phyloP scores from a whole-genome alignment of 352 stramenopile species.

The Phytophthora sp. region DNA sequence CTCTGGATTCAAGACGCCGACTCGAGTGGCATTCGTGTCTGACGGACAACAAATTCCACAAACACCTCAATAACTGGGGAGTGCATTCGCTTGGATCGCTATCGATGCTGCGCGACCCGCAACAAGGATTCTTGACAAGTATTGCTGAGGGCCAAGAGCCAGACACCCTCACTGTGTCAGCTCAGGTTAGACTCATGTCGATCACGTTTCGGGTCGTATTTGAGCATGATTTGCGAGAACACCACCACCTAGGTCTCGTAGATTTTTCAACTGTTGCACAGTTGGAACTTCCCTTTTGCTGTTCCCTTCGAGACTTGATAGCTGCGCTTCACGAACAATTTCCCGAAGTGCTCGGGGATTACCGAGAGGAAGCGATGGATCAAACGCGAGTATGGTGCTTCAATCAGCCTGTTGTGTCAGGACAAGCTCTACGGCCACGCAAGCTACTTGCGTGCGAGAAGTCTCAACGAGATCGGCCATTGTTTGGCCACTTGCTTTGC shows the following conservation, averaged over 20 bases:
- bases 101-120: conserved; percentile 54
- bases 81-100: conserved; percentile 78
- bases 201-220: conserved; percentile 83
- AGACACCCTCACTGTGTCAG: conserved; percentile 64
- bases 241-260: conserved; percentile 64
- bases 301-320: conserved; percentile 62
- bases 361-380: conserved; percentile 21
- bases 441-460: conserved; percentile 66
- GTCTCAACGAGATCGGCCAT: conserved; percentile 44
- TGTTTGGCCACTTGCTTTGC: conserved; percentile 75
- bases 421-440: conserved; percentile 70
- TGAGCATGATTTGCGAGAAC: conserved; percentile 52
- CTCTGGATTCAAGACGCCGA: conserved; percentile 39
- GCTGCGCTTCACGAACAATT: conserved; percentile 39
- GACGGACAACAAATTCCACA: conserved; percentile 84
- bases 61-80: conserved; percentile 79
- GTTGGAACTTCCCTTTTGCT: conserved; percentile 74
- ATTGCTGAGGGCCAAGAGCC: conserved; percentile 23
- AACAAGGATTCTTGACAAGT: conserved; percentile 52
- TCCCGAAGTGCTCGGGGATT: conserved; percentile 28
- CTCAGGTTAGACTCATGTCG: conserved; percentile 76
- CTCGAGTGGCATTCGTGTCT: conserved; percentile 87
- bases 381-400: conserved; percentile 72
- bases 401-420: conserved; percentile 77
- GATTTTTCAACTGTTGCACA: conserved; percentile 52